Conservation (phyloP, 2,329 filamentous ascomycete species). For the Colletotrichum acutatum region DNA sequence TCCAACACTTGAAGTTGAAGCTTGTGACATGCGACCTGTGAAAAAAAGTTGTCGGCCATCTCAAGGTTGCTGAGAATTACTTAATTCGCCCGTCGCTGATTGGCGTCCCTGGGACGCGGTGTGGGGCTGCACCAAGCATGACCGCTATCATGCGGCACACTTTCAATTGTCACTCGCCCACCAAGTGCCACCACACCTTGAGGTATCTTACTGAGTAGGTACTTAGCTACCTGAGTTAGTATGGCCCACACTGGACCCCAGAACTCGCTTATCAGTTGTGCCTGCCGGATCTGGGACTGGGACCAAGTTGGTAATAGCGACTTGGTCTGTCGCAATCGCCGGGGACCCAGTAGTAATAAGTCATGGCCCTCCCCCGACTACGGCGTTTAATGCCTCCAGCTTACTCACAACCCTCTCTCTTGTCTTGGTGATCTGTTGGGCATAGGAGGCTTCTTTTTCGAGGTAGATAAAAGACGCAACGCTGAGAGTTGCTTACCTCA, state of each 20-base stretch:
- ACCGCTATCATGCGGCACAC: constrained; percentile 26
- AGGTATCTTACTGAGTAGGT: too few species aligned
- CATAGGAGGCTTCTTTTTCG: background rate
- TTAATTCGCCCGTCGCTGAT: constrained; percentile 27
- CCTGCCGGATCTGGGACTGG: constrained; percentile 22
- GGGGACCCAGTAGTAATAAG: constrained; percentile 31
- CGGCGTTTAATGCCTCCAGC: constrained; percentile 18
- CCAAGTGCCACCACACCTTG: background rate
- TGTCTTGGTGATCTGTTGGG: background rate
- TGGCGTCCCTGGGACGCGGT: background rate
- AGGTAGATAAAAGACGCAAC: background rate
- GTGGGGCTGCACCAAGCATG: constrained; percentile 15
- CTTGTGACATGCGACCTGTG: constrained; percentile 15
- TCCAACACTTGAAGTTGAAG: background rate
- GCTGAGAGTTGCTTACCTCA: background rate
- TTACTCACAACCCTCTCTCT: background rate
- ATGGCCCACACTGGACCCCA: background rate
- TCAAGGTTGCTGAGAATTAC: constrained; percentile 35
- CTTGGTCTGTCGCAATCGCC: constrained; percentile 24
- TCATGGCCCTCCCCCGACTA: constrained; percentile 29
- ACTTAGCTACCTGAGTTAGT: too few species aligned
- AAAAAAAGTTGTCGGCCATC: constrained; percentile 26
- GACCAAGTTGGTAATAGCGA: constrained; percentile 23
- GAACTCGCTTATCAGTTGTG: constrained; percentile 30
- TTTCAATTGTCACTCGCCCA: background rate